Evolutionary conservation across 1,284 basidiomycete genomes (phyloP).

Genomic region (Entoloma clypeatum): DNA sequence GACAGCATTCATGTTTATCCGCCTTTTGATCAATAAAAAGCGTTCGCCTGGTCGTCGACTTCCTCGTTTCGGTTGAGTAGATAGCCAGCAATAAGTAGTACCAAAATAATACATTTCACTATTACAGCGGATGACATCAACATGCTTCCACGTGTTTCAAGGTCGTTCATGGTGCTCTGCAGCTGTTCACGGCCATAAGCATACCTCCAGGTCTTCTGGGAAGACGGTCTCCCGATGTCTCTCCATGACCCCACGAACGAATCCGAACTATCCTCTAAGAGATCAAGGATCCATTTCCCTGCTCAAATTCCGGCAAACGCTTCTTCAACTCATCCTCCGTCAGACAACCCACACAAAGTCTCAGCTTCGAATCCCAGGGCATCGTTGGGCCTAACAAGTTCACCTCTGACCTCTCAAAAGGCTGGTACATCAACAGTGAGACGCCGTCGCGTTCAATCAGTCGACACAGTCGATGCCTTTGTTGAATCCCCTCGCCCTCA

Average conservation of each 20-base stretch:
- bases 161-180: no score
- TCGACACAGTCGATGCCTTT: constrained; percentile 18
- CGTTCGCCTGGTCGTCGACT: constrained; percentile 37
- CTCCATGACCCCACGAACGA: no score
- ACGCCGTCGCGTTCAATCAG: constrained; percentile 26
- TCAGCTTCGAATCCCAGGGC: constrained; percentile 3
- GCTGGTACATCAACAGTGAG: constrained; percentile 16
- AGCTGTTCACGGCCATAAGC: no score
- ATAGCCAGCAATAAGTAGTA: no score
- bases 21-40: constrained; percentile 49
- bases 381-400: constrained; percentile 28
- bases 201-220: no score
- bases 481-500: constrained; percentile 21
- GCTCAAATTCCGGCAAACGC: constrained; percentile 12
- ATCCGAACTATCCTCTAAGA: constrained; percentile 11
- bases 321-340: constrained; percentile 7
- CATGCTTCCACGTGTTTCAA: no score
- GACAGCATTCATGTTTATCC: constrained; percentile 60
- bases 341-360: constrained; percentile 7
- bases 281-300: constrained; percentile 28
- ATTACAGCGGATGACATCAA: no score
- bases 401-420: constrained; percentile 31
- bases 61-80: constrained; percentile 29
- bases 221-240: no score
- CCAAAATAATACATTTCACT: no score